Base-by-base conservation (phyloP, 768 basidiomycete genomes). In the Leccinum sublutescens region DNA sequence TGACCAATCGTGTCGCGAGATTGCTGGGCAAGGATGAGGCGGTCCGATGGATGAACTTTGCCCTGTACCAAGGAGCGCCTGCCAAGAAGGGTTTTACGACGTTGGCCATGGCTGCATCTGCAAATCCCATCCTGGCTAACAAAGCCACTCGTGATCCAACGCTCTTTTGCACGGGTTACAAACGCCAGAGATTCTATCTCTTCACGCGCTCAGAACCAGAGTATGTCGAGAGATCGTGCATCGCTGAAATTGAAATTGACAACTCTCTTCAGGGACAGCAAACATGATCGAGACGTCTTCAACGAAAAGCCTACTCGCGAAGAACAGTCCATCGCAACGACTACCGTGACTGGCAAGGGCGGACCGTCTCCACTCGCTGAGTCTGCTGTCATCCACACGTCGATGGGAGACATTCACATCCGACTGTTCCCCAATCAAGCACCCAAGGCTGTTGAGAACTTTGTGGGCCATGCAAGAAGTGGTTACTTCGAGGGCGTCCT, bases 251-350 rank as follows among this genome's bases (percentile, higher is more conserved):
- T 17, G 23, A 47, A 5, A 51, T 52, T 38, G 48, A 58, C 14
- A 15, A 33, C 25, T 51, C 48, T 23, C 15, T 25, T 25, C 69
- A 95, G 91, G 71, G 93, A 95, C 64, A 86, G 81, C 70, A 95
- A 92, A 74, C 84, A 85, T 31, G 96, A 98, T 63, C 88, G 97
- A 58, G 97, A 99, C 65, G 88, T 99, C 56, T 98, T 98, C 84
- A 99, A 99, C 73, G 97, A 99, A 75, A 84, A 90, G 50, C 97
- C 97, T 2, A 98, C 96, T 1, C 84, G 95, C 53, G 97, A 98
- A 71, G 97, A 99, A 69, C 95, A 94, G 71, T 89, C 85, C 31
- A 85, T 95, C 51, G 94, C 94, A 3, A 74, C 87, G 8, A 79
- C 89, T 1, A 79, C 83, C 4, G 71, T 75, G 1, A 68, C 80